Conservation (phyloP, 345 rosid genomes). For the Aurinia saxatilis region DNA sequence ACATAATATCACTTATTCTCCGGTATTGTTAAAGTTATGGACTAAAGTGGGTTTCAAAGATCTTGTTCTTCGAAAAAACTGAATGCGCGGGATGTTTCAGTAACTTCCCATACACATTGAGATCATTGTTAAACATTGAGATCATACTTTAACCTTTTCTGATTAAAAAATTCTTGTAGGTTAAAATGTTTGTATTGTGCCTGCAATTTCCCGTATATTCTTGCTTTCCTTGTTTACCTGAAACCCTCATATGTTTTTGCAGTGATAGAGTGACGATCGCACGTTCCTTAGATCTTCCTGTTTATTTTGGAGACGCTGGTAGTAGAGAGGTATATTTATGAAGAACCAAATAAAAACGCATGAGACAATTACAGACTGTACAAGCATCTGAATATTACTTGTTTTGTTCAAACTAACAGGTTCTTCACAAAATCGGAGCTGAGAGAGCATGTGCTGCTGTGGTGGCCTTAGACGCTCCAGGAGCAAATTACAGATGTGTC, state of each 20-base stretch:
- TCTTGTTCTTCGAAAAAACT: not conserved
- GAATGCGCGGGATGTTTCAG: not conserved
- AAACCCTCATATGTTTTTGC: slow-evolving; percentile 26
- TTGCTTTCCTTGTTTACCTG: not conserved
- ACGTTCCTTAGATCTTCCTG: slow-evolving; percentile 95
- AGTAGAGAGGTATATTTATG: slow-evolving; percentile 74
- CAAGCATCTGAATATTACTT: not conserved
- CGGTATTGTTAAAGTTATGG: not conserved
- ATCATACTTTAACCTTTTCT: not conserved
- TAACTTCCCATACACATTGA: not conserved
- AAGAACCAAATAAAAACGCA: not conserved
- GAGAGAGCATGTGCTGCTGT: slow-evolving; percentile 98
- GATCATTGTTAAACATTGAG: not conserved
- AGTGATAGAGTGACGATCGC: slow-evolving; percentile 95
- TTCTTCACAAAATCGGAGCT: slow-evolving; percentile 95
- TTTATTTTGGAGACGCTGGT: slow-evolving; percentile 96
- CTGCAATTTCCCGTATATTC: not conserved
- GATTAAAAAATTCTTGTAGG: not conserved
- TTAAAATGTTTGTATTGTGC: not conserved
- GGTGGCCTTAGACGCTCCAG: slow-evolving; percentile 88
- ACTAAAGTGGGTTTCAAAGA: not conserved
- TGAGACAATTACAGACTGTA: not conserved
- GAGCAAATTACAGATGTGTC: slow-evolving; percentile 97
- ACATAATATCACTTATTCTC: slow-evolving; percentile 1
- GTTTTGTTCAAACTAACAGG: slow-evolving; percentile 36